Evolutionary conservation across 2,329 filamentous ascomycete genomes (phyloP), one percentile per base, ranked within the genome.

Genomic region (Xylariaceae sp.): DNA sequence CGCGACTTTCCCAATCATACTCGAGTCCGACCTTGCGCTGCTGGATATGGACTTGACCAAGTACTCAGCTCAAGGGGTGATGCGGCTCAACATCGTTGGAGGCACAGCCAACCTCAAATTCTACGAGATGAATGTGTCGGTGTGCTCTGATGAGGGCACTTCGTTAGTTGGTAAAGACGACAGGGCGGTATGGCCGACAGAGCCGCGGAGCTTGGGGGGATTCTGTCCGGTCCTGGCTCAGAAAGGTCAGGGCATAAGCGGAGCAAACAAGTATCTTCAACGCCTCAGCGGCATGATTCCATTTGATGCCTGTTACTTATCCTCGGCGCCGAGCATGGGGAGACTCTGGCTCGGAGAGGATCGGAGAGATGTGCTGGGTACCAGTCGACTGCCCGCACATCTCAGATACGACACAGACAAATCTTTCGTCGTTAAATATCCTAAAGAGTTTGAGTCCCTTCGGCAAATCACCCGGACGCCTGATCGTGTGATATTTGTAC

Each of bases 211-310:
- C 4, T 44, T 69, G 29, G 65, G 66, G 37, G 63, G 60, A n/a
- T 62, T 66, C 12, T 58, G 51, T 42, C 70, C 69, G 9, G 68
- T 73, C 12, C 47, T 67, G 16, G 51, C 64, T 15, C 47, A 51
- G 32, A n/a, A 6, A 32, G 51, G 57, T 13, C 49, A 53, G 2
- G 7, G 16, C 8, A 29, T 29, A 19, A 48, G 37, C 1, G n/a
- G 36, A 21, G 12, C 18, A 12, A 29, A 29, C 7, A 13, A 45
- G 19, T 56, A 50, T 37, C 49, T 56, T n/a, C 57, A 67, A 15
- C 70, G 74, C 0, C 67, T 77, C 3, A 73, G 70, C 26, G 74
- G 74, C 5, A 60, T 76, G 45, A 37, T 77, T 21, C 74, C 75
- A 9, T 75, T 76, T 56, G 65, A 72, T 18, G 65, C 66, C 5